Base-by-base conservation (phyloP, 129 eudicot species). In the Saussurea involucrata region DNA sequence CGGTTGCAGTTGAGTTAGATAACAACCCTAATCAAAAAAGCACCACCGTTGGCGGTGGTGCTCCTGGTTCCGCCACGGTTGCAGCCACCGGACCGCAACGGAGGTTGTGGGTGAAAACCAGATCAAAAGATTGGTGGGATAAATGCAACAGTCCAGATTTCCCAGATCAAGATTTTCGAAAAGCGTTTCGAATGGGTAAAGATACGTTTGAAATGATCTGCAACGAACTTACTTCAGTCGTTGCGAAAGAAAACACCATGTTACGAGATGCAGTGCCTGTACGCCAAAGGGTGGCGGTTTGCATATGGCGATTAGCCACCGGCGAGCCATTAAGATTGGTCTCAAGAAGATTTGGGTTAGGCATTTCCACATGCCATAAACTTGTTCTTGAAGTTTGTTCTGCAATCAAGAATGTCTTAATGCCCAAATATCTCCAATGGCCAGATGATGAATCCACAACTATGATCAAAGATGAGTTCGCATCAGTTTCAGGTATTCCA, bases 51-150 rank as follows among this genome's bases (percentile, higher is more conserved):
- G n/a, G 36, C 3, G 75, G 73, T 8, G 74, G 73, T 10, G 85
- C 66, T 4, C 42, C 66, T 5, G 78, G 31, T 8, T 36, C 72
- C 0, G 25, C 75, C 5, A 74, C 49, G 10, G 78, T 36, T 5
- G 53, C 72, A 0, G 20, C 75, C 3, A 72, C 49, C 21, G 92
- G 90, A 11, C 97, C 95, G 0, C 96, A 88, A 21, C 58, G 99
- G 71, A 74, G 99, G 63, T 33, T 95, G 33, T 95, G 99, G 99
- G 99, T 95, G 74, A 95, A 88, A 69, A 81, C 79, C 24, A 80
- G 99, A 68, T 95, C 99, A 21, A 88, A 75, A 46, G 99, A 91
- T 7, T 95, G 99, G 99, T 92, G 99, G 99, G 99, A 95, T 79
- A 95, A 89, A 73, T 95, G 97, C 73, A 95, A 84, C 77, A 92